Conservation (phyloP, 305 asterid species). For the Fraxinus sp. region DNA sequence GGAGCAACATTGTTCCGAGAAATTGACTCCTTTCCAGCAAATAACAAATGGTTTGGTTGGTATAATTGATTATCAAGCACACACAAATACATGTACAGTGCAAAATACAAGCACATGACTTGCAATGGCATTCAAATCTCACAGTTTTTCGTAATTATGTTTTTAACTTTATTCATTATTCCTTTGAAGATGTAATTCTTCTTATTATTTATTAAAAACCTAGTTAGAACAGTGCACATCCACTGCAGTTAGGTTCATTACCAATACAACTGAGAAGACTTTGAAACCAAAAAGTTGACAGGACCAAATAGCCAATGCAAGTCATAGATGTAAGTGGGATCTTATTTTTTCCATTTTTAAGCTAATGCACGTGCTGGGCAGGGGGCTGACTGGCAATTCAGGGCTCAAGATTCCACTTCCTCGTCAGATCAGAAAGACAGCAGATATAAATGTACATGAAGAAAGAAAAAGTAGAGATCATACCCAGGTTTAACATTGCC, state of each 20-base stretch:
- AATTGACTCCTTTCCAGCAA: neutral
- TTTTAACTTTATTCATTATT: neutral
- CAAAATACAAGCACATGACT: neutral
- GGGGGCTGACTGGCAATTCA: neutral
- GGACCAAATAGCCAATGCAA: neutral
- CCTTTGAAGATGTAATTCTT: neutral
- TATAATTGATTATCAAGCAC: neutral
- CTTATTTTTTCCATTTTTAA: neutral
- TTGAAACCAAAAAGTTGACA: neutral
- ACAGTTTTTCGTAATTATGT: neutral
- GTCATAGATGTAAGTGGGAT: neutral
- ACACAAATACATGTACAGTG: neutral
- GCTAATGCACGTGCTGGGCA: neutral
- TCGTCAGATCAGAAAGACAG: neutral
- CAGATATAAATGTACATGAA: slow-evolving; percentile 16
- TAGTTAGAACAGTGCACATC: neutral
- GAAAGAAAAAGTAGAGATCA: slow-evolving; percentile 18
- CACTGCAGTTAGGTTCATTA: neutral
- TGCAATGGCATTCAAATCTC: neutral
- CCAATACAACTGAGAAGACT: neutral
- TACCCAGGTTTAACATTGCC: slow-evolving; percentile 92
- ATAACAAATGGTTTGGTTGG: neutral
- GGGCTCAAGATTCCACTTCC: slow-evolving; percentile 8
- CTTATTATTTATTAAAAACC: neutral
- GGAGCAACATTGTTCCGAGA: neutral